Conservation (phyloP, 2,329 filamentous ascomycete species). For the Coniochaeta sp. region DNA sequence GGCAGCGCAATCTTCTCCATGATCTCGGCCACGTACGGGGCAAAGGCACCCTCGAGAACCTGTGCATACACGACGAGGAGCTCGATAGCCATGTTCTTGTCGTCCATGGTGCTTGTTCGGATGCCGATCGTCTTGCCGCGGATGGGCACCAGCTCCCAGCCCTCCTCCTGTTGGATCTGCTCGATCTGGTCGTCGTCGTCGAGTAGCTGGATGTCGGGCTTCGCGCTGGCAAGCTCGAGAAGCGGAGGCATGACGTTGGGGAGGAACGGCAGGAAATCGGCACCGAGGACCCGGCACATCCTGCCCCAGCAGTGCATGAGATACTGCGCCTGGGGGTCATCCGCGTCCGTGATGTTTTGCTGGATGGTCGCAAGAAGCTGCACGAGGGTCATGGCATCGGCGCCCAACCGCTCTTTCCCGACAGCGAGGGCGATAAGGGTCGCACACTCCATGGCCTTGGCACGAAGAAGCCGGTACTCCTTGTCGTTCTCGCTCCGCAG, state of each 20-base stretch:
- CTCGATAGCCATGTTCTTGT: conserved; percentile 99
- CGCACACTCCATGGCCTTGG: conserved; percentile 98
- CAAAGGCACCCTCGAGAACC: conserved; percentile 87
- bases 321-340: conserved; percentile 95
- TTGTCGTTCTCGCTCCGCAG: conserved; percentile 86
- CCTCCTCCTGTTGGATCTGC: conserved; percentile 87
- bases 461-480: conserved; percentile 82
- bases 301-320: conserved; percentile 98
- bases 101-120: conserved; percentile 91
- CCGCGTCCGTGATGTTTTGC: conserved; percentile 75
- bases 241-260: conserved; percentile 91
- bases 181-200: conserved; percentile 94
- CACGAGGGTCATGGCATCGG: conserved; percentile 80
- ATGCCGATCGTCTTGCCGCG: conserved; percentile 99
- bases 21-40: conserved; percentile 83
- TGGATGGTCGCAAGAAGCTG: conserved; percentile 85
- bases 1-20: conserved; percentile 96
- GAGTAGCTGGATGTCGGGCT: conserved; percentile 92
- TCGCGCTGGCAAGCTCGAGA: conserved; percentile 82
- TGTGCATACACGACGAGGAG: conserved; percentile 95
- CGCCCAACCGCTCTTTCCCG: conserved; percentile 83
- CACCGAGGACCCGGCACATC: conserved; percentile 90
- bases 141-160: conserved; percentile 93
- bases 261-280: conserved; percentile 88
- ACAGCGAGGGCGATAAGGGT: conserved; percentile 93